Percentiles rank a stretch among this genome's conserved stretches.
Conservation (phyloP, 192 early-diverging fungal genomes). For the Oehlia diaphana region DNA sequence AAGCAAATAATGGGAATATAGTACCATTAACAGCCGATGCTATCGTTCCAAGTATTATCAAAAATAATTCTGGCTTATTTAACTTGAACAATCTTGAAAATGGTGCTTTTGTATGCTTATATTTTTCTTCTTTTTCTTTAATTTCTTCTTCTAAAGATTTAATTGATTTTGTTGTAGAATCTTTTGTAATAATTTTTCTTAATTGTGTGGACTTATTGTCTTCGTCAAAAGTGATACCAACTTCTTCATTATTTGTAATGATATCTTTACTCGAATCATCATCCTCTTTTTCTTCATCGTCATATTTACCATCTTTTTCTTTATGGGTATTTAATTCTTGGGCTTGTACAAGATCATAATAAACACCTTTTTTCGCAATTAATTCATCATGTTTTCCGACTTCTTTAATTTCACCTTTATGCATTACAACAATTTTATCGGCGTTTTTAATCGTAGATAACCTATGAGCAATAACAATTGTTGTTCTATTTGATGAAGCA, state of each 20-base stretch:
- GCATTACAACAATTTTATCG: conserved; percentile 83
- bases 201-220: conserved; percentile 31
- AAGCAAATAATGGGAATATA: conserved; percentile 40
- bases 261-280: not conserved
- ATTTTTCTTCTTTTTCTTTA: conserved; percentile 39
- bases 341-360: conserved; percentile 59
- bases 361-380: conserved; percentile 56
- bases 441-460: conserved; percentile 85
- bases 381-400: conserved; percentile 76
- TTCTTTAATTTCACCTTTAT: conserved; percentile 67
- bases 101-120: conserved; percentile 49
- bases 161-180: conserved; percentile 35
- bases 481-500: conserved; percentile 73
- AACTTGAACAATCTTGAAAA: conserved; percentile 49
- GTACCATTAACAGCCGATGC: conserved; percentile 68
- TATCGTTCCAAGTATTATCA: conserved; percentile 57
- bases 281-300: conserved; percentile 31
- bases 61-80: conserved; percentile 56
- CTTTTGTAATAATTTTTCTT: conserved; percentile 38
- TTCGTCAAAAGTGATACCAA: conserved; percentile 34
- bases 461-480: conserved; percentile 88
- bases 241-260: conserved; percentile 24
- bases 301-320: conserved; percentile 27
- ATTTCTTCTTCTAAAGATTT: conserved; percentile 43
- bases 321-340: conserved; percentile 55